phyloP scores from a whole-genome alignment of 1,139 yeast genomes.

The Pneumocystis jirovecii region DNA sequence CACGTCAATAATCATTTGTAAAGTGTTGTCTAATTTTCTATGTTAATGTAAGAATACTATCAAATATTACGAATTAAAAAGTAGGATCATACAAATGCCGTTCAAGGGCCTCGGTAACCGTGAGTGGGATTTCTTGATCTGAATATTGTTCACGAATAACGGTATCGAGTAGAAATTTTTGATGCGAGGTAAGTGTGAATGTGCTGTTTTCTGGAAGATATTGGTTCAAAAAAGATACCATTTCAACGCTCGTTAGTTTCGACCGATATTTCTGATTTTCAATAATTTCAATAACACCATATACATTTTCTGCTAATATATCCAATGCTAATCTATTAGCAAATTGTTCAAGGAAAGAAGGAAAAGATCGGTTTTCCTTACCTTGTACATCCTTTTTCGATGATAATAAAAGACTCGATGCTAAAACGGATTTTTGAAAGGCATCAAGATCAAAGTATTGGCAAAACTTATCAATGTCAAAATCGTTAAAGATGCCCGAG shows the following conservation, averaged over 20 bases:
- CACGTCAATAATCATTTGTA: neutral
- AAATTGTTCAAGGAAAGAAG: neutral
- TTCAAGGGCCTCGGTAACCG: neutral
- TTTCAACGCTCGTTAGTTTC: neutral
- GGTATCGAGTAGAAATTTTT: neutral
- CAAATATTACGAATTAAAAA: neutral
- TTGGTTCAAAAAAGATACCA: neutral
- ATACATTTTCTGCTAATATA: neutral
- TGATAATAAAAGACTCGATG: conserved; percentile 5
- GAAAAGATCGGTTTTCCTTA: conserved; percentile 7
- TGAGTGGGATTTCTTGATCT: neutral
- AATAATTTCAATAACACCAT: neutral
- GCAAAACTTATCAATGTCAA: conserved; percentile 16
- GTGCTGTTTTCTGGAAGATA: neutral
- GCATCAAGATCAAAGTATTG: conserved; percentile 15
- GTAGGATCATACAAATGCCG: conserved; percentile 2
- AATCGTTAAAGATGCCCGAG: conserved; percentile 21
- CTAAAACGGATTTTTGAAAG: conserved; percentile 15
- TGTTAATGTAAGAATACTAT: neutral
- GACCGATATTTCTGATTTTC: neutral
- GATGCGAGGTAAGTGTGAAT: neutral
- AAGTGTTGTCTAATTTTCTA: neutral
- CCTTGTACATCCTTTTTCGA: conserved; percentile 8
- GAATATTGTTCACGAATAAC: neutral
- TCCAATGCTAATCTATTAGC: neutral